Evolutionary conservation across 1,139 yeast species (phyloP).

Genomic region (Candida dubliniensis): DNA sequence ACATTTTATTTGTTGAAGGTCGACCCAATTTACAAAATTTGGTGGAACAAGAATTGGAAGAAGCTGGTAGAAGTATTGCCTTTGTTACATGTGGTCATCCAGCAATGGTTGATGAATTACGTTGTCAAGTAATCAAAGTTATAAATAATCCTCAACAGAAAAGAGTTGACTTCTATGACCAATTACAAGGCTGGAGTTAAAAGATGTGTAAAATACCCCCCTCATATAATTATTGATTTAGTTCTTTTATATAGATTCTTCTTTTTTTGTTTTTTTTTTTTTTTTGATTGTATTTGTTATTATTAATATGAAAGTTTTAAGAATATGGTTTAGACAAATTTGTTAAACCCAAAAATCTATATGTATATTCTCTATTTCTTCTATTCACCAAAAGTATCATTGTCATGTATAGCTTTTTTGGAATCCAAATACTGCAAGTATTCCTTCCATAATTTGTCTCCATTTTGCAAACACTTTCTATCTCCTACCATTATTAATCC

Average conservation of each 20-base stretch:
- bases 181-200: constrained; percentile 15
- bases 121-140: constrained; percentile 23
- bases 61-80: constrained; percentile 30
- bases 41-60: constrained; percentile 22
- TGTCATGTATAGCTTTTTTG: constrained; percentile 15
- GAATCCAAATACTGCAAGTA: constrained; percentile 41
- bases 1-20: constrained; percentile 26
- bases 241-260: background rate
- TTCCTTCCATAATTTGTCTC: constrained; percentile 55
- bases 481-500: constrained; percentile 61
- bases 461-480: constrained; percentile 46
- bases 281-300: background rate
- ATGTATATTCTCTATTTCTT: background rate
- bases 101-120: constrained; percentile 33
- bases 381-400: constrained; percentile 13
- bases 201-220: background rate
- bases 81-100: constrained; percentile 41
- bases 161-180: constrained; percentile 29
- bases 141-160: constrained; percentile 18
- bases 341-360: background rate
- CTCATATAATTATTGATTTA: background rate
- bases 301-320: background rate
- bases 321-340: no score
- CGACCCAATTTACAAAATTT: constrained; percentile 28
- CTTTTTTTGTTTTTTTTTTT: background rate